Base-by-base conservation (phyloP, 306 rosid genomes). In the Fragaria ananassa region DNA sequence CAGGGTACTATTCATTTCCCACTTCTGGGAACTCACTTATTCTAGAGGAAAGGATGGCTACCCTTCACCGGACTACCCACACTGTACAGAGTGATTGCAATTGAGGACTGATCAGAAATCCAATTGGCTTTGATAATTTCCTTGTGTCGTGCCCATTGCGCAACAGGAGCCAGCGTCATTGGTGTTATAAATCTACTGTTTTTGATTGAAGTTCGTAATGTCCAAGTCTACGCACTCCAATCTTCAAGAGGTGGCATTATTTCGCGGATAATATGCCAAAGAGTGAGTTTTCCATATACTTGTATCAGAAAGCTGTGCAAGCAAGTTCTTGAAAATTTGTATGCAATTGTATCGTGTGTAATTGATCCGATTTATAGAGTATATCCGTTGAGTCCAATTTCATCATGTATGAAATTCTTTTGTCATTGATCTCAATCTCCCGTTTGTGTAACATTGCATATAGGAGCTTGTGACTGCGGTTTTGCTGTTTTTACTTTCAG, bases 341-440 rank as follows among this genome's bases (percentile, higher is more conserved):
- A 82, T 72, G 53, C 81, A 81, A 81, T 78, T 88, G 89, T 80
- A 78, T 86, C 78, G 54, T 85, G 81, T 87, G 83, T 77, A 73
- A 77, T 82, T 72, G 74, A 75, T 82, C 82, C 77, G 63, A 35
- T 72, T 79, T 80, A 72, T 78, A 8, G 37, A 76, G 86, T 81
- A 85, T 85, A 69, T 80, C 72, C 79, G 76, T 74, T 63, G 77
- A 67, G 77, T 76, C 76, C 74, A 61, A 60, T 44, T 56, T 46
- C 47, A 27, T 82, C 72, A 23, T 76, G 46, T 27, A 54, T 19
- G 25, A 27, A 77, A 49, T 78, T 79, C 81, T 71, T 47, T 72
- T 71, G 83, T 70, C 73, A 41, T 82, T 73, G 64, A 31, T 41
- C 77, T 74, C 23, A 66, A 70, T 74, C 78, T 69, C 74, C 79